These are phyloP conservation scores for Talaromyces stipitatus DNA, from an alignment of 495 filamentous ascomycete species.

Conservation along the genomic window DNA sequence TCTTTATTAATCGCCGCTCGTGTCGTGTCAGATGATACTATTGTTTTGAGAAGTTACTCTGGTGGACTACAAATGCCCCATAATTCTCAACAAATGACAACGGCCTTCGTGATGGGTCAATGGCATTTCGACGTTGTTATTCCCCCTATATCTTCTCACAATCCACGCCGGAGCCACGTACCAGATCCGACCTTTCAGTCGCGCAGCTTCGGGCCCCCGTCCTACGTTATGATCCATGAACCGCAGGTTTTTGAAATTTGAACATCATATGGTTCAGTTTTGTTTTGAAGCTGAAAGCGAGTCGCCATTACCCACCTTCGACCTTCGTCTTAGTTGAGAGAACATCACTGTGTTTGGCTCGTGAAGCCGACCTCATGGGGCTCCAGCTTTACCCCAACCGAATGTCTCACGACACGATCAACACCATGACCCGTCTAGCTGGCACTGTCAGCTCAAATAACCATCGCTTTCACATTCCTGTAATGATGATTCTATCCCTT, in stretches of 20 bases:
- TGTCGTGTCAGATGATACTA: neutral
- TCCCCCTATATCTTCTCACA: neutral
- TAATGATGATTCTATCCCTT: constrained; percentile 2
- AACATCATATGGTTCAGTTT: neutral
- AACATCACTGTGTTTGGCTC: neutral
- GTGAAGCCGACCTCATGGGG: neutral
- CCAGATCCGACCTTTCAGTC: neutral
- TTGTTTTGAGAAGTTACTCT: neutral
- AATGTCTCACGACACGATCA: neutral
- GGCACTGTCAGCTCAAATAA: neutral
- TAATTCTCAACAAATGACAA: neutral
- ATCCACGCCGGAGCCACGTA: neutral
- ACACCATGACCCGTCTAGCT: constrained; percentile 2
- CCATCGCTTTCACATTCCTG: constrained; percentile 5
- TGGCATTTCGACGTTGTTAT: neutral
- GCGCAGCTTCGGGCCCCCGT: neutral
- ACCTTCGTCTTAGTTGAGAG: neutral
- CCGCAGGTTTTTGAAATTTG: neutral
- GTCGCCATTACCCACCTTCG: neutral
- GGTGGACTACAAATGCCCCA: neutral
- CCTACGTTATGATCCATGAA: neutral
- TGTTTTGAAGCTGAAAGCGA: neutral
- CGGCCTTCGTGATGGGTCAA: neutral
- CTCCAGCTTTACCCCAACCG: neutral
- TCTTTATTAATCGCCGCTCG: constrained; percentile 6